Conservation (phyloP, 495 filamentous ascomycete genomes). For the Astrothelium macrocarpum region DNA sequence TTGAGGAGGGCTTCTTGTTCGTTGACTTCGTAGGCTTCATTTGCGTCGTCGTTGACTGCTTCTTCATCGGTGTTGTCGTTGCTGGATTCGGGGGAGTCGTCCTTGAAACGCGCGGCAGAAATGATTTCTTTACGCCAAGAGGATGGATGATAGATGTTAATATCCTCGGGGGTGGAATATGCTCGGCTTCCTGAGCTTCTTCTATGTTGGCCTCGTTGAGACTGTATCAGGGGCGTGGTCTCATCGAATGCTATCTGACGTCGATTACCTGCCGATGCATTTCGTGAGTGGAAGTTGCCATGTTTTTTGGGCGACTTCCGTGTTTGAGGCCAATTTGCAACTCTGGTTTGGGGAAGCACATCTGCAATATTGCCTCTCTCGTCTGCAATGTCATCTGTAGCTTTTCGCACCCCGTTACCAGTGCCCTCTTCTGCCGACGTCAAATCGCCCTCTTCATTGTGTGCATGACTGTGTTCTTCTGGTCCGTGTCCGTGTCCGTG, state of each 20-base stretch:
- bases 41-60: conserved; percentile 35
- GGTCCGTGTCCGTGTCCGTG: conserved; percentile 46
- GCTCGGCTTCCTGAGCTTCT: conserved; percentile 28
- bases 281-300: conserved; percentile 24
- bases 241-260: conserved; percentile 7
- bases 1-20: conserved; percentile 28
- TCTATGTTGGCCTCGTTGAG: conserved; percentile 11
- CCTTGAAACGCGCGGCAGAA: conserved; percentile 52
- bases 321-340: conserved; percentile 23
- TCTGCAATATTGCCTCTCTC: conserved; percentile 41
- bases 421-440: conserved; percentile 40
- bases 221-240: background rate
- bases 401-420: conserved; percentile 32
- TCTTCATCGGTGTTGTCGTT: conserved; percentile 48
- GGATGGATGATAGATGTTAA: conserved; percentile 73
- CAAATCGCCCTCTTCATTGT: conserved; percentile 32
- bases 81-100: conserved; percentile 31
- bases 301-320: conserved; percentile 29
- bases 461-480: conserved; percentile 42
- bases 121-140: conserved; percentile 89
- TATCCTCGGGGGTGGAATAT: conserved; percentile 38
- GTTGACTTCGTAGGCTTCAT: conserved; percentile 36
- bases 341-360: conserved; percentile 33
- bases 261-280: background rate
- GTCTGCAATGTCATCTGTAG: conserved; percentile 36